Base-by-base conservation (phyloP, 1,284 basidiomycete genomes). In the Pterula multifida region DNA sequence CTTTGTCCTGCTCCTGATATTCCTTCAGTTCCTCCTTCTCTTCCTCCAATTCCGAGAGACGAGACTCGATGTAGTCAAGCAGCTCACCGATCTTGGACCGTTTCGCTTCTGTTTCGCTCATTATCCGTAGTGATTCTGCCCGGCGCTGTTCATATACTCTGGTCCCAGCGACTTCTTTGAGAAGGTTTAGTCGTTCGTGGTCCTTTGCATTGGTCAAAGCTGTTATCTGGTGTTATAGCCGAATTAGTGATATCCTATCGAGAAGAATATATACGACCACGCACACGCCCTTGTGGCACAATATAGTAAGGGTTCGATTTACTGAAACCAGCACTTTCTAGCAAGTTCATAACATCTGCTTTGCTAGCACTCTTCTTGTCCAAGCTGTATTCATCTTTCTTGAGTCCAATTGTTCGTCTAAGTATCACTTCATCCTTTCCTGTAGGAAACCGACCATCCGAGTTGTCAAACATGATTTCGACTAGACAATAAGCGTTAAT, bases 251-350 rank as follows among this genome's bases (percentile, higher is more conserved):
- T 9, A 25, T 48, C 32, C 9, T n/a, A 51, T 28, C 17, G 51
- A 17, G 28, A 25, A 32, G 17, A 0, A 21, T n/a, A 24, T 17
- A 19, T 2, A 52, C 3, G 9, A 23, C 6, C n/a, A 75, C 84
- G 65, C 59, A 94, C 92, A 50, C 95, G 74, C 53, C 95, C 95
- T 71, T 98, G 95, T 0, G 95, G 95, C 0, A 98, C 95, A 55
- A 99, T 99, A 62, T 98, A 99, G 68, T 98, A 99, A 0, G 96
- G 96, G 60, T 98, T 98, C 32, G 88, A 89, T 62, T 91, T 87
- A 64, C 89, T 93, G 70, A 99, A 99, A 1, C 96, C 95, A 0
- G 96, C 96, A 58, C 84, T 89, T 65, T 97, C 93, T 24, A 97
- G 76, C 17, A 97, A 71, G 61, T 90, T 94, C 90, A 95, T 94